phyloP scores from a whole-genome alignment of 352 stramenopile species.

The Phytophthora pisi region DNA sequence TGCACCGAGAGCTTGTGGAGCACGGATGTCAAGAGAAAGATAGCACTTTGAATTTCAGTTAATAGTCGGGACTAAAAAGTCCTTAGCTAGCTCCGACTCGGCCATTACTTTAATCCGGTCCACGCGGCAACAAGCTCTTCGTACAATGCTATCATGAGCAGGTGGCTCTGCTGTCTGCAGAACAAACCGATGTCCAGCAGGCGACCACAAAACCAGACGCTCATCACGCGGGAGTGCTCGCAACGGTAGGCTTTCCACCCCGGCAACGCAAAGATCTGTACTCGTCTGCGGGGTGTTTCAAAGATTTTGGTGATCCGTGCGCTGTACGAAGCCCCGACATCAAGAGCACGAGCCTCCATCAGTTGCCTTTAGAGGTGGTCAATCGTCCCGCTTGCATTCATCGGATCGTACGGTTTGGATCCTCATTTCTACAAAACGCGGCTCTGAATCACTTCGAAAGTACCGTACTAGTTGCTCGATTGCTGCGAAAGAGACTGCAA shows the following conservation, averaged over 20 bases:
- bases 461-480: not conserved
- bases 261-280: conserved; percentile 1
- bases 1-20: conserved; percentile 15
- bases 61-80: not conserved
- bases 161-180: conserved; percentile 14
- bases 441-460: not conserved
- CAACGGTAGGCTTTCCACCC: conserved; percentile 11
- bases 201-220: not conserved
- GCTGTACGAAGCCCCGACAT: too few species aligned
- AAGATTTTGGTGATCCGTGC: conserved; percentile 1
- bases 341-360: not conserved
- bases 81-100: not conserved
- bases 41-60: too few species aligned
- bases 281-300: conserved; percentile 17
- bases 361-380: not conserved
- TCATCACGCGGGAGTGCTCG: not conserved
- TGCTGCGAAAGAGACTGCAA: not conserved
- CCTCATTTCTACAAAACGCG: conserved; percentile 7
- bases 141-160: conserved; percentile 15
- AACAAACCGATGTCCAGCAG: conserved; percentile 5
- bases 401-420: not conserved
- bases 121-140: conserved; percentile 10
- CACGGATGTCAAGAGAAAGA: not conserved
- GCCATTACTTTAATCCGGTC: not conserved
- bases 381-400: not conserved